These are phyloP conservation scores for Carex kokanica DNA, from an alignment of 176 grass and related monocot species.

Conservation along the genomic window DNA sequence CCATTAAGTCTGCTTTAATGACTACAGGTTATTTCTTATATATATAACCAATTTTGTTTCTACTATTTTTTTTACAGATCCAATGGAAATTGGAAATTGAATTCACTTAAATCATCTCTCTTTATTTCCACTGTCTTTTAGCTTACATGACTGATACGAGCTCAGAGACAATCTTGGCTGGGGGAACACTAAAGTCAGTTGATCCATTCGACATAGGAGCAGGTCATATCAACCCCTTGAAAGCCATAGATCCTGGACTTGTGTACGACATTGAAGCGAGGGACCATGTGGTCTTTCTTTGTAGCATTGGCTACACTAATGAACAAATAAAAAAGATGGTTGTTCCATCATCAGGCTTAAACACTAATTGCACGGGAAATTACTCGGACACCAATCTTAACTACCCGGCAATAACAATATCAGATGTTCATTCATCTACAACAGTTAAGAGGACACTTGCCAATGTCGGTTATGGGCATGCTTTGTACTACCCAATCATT, in stretches of 20 bases:
- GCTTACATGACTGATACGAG: conserved; percentile 60
- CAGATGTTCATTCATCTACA: conserved; percentile 38
- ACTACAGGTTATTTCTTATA: conserved; percentile 49
- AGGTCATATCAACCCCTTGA: conserved; percentile 68
- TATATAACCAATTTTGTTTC: neutral
- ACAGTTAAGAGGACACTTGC: conserved; percentile 65
- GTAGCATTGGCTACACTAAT: conserved; percentile 61
- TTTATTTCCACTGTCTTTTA: neutral
- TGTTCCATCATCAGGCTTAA: conserved; percentile 35
- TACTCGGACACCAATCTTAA: conserved; percentile 46
- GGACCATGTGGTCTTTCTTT: conserved; percentile 69
- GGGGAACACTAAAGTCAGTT: conserved; percentile 59
- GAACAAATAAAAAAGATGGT: conserved; percentile 59
- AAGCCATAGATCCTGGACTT: conserved; percentile 70
- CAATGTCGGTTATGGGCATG: conserved; percentile 52
- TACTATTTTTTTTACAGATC: neutral
- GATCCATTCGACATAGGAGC: conserved; percentile 84
- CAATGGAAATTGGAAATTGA: neutral
- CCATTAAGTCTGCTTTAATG: conserved; percentile 86
- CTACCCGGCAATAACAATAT: conserved; percentile 65
- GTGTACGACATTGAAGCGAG: conserved; percentile 59
- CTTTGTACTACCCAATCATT: conserved; percentile 41
- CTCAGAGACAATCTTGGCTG: conserved; percentile 52
- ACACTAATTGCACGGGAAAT: conserved; percentile 42
- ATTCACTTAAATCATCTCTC: neutral